Conservation (phyloP, 176 grass and related monocot species). For the Oryza glumipatula region DNA sequence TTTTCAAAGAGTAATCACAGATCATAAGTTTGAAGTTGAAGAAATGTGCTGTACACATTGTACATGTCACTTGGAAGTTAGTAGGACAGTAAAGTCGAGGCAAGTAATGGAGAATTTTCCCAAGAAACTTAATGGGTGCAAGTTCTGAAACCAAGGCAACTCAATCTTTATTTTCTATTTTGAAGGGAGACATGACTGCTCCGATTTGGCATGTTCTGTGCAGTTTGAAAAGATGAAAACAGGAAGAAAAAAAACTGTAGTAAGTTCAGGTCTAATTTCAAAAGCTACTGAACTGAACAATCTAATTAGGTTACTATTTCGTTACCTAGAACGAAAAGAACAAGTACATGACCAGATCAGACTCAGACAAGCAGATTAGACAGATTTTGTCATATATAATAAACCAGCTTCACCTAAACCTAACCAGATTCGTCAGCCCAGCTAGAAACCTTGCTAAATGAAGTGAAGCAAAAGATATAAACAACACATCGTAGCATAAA, state of each 20-base stretch:
- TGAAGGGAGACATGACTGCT: constrained; percentile 18
- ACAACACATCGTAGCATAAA: not conserved
- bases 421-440: constrained; percentile 30
- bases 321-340: not conserved
- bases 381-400: constrained; percentile 26
- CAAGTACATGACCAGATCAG: not conserved
- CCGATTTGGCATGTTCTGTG: not conserved
- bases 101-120: not conserved
- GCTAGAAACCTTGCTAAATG: not conserved
- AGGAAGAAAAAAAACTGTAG: not conserved
- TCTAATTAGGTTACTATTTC: not conserved
- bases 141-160: not conserved
- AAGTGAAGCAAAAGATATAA: constrained; percentile 7
- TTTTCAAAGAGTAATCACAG: not conserved
- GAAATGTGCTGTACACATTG: not conserved
- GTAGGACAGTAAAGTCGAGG: not conserved
- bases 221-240: not conserved
- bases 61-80: not conserved
- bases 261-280: not conserved
- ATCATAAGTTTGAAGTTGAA: constrained; percentile 11
- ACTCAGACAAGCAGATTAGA: constrained; percentile 38
- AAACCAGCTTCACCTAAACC: not conserved
- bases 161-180: not conserved
- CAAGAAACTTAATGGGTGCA: not conserved
- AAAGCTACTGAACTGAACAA: not conserved